Evolutionary conservation across 2,329 filamentous ascomycete genomes (phyloP).

Genomic region (Aspergillus pseudoterreus): DNA sequence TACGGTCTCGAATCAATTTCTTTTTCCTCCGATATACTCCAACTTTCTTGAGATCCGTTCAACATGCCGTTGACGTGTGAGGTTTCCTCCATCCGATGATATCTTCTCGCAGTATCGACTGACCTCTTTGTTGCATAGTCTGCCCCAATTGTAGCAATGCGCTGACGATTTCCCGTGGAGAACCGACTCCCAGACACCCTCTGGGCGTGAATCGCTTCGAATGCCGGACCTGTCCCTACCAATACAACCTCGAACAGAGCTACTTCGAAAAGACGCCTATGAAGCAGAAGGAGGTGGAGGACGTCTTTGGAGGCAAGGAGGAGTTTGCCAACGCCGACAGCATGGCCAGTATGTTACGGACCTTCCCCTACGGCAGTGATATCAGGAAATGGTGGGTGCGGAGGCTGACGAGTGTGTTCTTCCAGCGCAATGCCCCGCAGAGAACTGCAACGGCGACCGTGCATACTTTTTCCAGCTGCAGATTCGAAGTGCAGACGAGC

Average conservation of each 20-base stretch:
- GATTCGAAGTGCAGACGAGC: slow-evolving; percentile 96
- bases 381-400: not conserved
- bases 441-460: slow-evolving; percentile 74
- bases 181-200: slow-evolving; percentile 35
- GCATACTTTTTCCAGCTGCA: slow-evolving; percentile 96
- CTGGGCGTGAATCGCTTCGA: slow-evolving; percentile 73
- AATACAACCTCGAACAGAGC: slow-evolving; percentile 73
- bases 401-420: slow-evolving; percentile 11
- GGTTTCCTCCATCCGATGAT: slow-evolving; percentile 8
- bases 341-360: slow-evolving; percentile 52
- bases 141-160: slow-evolving; percentile 50
- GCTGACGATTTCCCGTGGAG: slow-evolving; percentile 43
- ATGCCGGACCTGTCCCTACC: slow-evolving; percentile 92
- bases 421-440: slow-evolving; percentile 73
- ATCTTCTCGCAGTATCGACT: not conserved
- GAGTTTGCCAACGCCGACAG: slow-evolving; percentile 92
- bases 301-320: slow-evolving; percentile 81
- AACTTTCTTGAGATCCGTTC: slow-evolving; percentile 2
- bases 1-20: not conserved
- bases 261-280: slow-evolving; percentile 79
- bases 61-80: slow-evolving; percentile 39
- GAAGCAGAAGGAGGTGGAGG: slow-evolving; percentile 82
- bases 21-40: not conserved
- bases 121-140: slow-evolving; percentile 28
- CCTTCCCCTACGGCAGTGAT: not conserved